Evolutionary conservation across 148 eudicot genomes (phyloP).

Genomic region (Polygonum aviculare): DNA sequence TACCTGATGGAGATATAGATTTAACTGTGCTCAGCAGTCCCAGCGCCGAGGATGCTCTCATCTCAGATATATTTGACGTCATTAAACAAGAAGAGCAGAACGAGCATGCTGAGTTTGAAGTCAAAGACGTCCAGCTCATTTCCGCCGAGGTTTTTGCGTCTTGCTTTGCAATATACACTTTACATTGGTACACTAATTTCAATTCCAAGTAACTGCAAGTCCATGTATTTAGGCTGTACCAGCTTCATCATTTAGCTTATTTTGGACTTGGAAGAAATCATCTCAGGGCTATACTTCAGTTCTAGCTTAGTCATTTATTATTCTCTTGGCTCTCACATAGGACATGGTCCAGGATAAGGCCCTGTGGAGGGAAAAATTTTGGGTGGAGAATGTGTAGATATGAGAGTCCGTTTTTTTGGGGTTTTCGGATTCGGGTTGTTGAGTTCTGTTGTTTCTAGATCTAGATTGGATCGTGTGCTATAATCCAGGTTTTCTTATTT

Average conservation of each 20-base stretch:
- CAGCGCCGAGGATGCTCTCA: constrained; percentile 28
- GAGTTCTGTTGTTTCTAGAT: background rate
- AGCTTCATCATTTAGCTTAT: background rate
- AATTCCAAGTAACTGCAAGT: background rate
- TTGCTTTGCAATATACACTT: background rate
- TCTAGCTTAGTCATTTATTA: background rate
- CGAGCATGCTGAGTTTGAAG: constrained; percentile 40
- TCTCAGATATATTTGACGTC: constrained; percentile 35
- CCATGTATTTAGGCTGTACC: background rate
- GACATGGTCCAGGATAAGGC: no score
- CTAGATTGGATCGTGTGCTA: no score
- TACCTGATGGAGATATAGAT: constrained; percentile 67
- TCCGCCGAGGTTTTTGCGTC: constrained; percentile 47
- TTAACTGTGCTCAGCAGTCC: constrained; percentile 37
- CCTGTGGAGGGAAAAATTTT: no score
- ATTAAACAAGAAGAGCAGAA: constrained; percentile 34
- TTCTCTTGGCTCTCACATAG: no score
- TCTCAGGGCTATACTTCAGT: background rate
- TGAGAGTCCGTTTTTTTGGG: no score
- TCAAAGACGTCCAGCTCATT: constrained; percentile 48
- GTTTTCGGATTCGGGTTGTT: no score
- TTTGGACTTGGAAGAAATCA: background rate
- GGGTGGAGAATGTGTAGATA: no score
- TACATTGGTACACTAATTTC: background rate
- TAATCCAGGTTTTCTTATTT: no score